These are phyloP conservation scores for Colletotrichum theobromicola DNA, from an alignment of 2,329 filamentous ascomycete species.

Conservation along the genomic window DNA sequence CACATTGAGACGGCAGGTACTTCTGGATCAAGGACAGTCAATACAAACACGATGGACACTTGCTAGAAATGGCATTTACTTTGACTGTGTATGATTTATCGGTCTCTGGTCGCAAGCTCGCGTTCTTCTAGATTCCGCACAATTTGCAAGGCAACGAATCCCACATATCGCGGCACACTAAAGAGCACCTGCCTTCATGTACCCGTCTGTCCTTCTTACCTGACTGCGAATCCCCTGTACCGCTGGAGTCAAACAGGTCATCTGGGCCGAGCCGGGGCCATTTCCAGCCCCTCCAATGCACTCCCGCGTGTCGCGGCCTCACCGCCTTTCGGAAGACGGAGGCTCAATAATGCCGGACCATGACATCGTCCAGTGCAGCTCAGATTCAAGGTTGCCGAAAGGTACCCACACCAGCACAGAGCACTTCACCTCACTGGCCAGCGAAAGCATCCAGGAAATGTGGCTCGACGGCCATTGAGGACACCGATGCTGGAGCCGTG, in stretches of 20 bases:
- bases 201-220: background rate
- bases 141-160: background rate
- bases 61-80: background rate
- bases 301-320: background rate
- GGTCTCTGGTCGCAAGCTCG: background rate
- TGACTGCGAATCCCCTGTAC: background rate
- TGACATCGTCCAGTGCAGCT: background rate
- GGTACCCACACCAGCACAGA: background rate
- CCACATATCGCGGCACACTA: background rate
- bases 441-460: constrained; percentile 17
- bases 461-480: constrained; percentile 21
- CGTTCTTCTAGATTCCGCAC: background rate
- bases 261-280: background rate
- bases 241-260: background rate
- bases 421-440: background rate
- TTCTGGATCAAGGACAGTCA: background rate
- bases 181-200: background rate
- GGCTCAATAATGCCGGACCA: constrained; percentile 1
- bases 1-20: background rate
- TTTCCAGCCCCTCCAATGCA: background rate
- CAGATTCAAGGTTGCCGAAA: background rate
- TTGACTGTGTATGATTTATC: background rate
- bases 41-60: background rate
- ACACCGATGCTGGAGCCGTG: constrained; percentile 20
- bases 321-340: constrained; percentile 7